Base-by-base conservation (phyloP, 345 rosid species). In the Populus euphratica region DNA sequence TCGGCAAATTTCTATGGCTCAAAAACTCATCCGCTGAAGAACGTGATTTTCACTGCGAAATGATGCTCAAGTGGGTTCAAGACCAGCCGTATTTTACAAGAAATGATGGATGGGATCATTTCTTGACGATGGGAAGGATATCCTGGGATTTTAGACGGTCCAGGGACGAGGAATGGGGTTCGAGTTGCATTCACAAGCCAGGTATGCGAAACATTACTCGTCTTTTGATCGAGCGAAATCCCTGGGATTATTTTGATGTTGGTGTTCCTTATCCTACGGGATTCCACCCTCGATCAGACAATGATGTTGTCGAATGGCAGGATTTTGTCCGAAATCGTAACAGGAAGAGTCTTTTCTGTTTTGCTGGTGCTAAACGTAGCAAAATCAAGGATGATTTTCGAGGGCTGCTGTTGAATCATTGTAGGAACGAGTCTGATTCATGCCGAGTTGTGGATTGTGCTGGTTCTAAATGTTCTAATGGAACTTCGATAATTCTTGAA, bases 171-270 rank as follows among this genome's bases (percentile, higher is more conserved):
- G 99, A 91, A 69, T 96, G 99, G 99, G 99, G 99, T 16, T 96
- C 98, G 33, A 84, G 92, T 84, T 96, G 97, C 75, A 82, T 96
- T 72, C 85, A 94, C 89, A 67, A 76, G 79, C 89, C 89, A 6
- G 97, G 93, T 31, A 90, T 94, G 94, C 86, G 97, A 38, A 96
- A 94, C 89, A 86, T 94, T 76, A 96, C 98, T 44, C 99, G 98
- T 68, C 92, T 96, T 33, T 76, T 96, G 14, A 94, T 96, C 5
- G 99, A 96, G 85, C 90, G 98, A n/a, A 94, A 94, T 84, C 87
- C 97, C 1, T 96, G 99, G 99, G 99, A 96, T 84, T 90, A 94
- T 79, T 94, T 94, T 69, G 98, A 96, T 62, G 93, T 96, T 76
- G 97, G 93, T 63, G 88, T 94, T 0, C 99, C 99, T 1, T 96